Evolutionary conservation across 306 rosid species (phyloP), one percentile per base, ranked within the genome.

Genomic region (Aeschynomene evenia): DNA sequence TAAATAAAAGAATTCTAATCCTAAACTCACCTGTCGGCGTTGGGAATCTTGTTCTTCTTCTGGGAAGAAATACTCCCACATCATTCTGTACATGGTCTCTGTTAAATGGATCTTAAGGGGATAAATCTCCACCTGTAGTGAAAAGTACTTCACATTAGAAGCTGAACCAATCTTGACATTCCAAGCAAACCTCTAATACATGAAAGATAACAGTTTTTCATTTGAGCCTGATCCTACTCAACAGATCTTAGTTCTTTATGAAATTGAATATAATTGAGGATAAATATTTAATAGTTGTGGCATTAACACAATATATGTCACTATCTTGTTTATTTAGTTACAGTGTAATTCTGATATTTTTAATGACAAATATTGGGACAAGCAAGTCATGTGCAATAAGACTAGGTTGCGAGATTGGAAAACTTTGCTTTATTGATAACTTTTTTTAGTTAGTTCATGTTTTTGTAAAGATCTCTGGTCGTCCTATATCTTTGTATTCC

Each of bases 11-110:
- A 66, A 63, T 57, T 68, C 33, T 59, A 78, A 63, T 66, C 68
- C 79, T 60, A 56, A 63, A 78, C 89, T 59, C 77, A 91, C 99
- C 95, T 95, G 99, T 72, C 99, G 88, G 40, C 99, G 86, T 63
- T 85, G 96, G 50, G 99, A 95, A 80, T 91, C 99, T 76, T 95
- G 97, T 73, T 87, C 99, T 84, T 95, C 97, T 83, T 95, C 99
- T 26, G 91, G 95, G 80, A 89, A 91, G 79, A 95, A 85, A 84
- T 95, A 95, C 52, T 75, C 96, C 97, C 99, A 95, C 97, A 95
- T 91, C 97, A 89, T 87, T 79, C 91, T 77, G 86, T 91, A 95
- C 97, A 95, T 95, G 6, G 87, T 80, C 88, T 95, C 99, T 0
- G 99, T 95, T 76, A 95, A 86, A 83, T 95, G 99, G 74, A 95